Evolutionary conservation across 495 filamentous ascomycete species (phyloP).

Genomic region (Trichoderma orchidacearum): DNA sequence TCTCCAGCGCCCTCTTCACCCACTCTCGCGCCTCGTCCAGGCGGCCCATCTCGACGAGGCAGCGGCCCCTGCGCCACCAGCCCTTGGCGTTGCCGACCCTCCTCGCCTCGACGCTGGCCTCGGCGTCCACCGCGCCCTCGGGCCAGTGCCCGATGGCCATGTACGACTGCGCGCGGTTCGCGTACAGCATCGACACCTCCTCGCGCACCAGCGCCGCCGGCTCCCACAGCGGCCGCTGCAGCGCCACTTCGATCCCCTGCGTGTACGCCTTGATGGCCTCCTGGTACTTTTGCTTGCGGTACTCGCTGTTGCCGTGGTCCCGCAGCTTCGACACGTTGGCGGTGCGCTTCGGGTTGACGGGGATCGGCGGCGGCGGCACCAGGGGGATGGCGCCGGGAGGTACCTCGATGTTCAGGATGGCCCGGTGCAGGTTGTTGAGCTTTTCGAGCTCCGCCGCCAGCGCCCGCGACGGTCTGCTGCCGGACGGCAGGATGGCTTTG

Average conservation of each 20-base stretch:
- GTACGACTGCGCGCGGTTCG: constrained; percentile 81
- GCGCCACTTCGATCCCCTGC: constrained; percentile 76
- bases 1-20: constrained; percentile 61
- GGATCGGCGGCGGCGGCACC: constrained; percentile 61
- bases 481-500: constrained; percentile 41
- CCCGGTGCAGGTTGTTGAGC: constrained; percentile 62
- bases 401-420: constrained; percentile 45
- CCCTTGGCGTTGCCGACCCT: constrained; percentile 78
- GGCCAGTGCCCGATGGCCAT: constrained; percentile 70
- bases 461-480: constrained; percentile 21
- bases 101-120: constrained; percentile 82
- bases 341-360: constrained; percentile 72
- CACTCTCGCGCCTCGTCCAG: constrained; percentile 68
- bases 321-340: constrained; percentile 83
- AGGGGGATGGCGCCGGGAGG: constrained; percentile 19
- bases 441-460: constrained; percentile 51
- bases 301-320: constrained; percentile 70
- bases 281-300: constrained; percentile 56
- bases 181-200: constrained; percentile 64
- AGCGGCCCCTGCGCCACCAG: constrained; percentile 77
- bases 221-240: constrained; percentile 75
- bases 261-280: constrained; percentile 74
- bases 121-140: constrained; percentile 72
- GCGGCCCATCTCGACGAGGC: constrained; percentile 80
- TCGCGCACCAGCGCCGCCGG: constrained; percentile 68